Evolutionary conservation across 805 yeast species (phyloP).

Genomic region (Myxozyma mucilagina): DNA sequence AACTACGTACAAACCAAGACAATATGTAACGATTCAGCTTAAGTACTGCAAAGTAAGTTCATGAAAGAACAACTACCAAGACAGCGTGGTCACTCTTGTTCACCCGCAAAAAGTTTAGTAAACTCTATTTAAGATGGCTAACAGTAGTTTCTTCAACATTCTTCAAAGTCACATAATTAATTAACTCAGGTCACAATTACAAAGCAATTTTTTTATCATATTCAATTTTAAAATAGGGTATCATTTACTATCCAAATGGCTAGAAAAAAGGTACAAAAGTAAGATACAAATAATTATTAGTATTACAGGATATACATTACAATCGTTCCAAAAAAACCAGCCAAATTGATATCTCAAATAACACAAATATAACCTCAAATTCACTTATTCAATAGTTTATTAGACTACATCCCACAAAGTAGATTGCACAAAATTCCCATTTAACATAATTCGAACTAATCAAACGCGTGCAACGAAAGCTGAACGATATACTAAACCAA

Average conservation of each 20-base stretch:
- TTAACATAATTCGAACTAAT: background rate
- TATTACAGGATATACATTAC: background rate
- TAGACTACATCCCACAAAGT: background rate
- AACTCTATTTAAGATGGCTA: too few relatives aligned
- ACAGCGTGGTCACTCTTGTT: too few relatives aligned
- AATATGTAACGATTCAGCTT: too few relatives aligned
- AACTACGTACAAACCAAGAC: too few relatives aligned
- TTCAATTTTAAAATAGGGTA: too few relatives aligned
- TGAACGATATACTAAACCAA: background rate
- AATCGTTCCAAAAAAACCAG: background rate
- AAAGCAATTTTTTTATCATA: too few relatives aligned
- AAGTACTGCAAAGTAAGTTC: too few relatives aligned
- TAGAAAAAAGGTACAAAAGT: background rate
- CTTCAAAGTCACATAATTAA: too few relatives aligned
- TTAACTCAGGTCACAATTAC: too few relatives aligned
- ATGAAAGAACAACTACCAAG: too few relatives aligned
- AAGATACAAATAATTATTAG: background rate
- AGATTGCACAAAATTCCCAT: background rate
- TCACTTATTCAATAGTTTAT: background rate
- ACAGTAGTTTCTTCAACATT: too few relatives aligned
- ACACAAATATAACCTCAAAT: background rate
- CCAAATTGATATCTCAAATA: constrained; percentile 3
- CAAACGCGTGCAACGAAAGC: background rate
- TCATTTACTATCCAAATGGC: background rate
- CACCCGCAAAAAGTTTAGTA: too few relatives aligned